Base-by-base conservation (phyloP, 495 filamentous ascomycete genomes). In the Neurospora sp. region DNA sequence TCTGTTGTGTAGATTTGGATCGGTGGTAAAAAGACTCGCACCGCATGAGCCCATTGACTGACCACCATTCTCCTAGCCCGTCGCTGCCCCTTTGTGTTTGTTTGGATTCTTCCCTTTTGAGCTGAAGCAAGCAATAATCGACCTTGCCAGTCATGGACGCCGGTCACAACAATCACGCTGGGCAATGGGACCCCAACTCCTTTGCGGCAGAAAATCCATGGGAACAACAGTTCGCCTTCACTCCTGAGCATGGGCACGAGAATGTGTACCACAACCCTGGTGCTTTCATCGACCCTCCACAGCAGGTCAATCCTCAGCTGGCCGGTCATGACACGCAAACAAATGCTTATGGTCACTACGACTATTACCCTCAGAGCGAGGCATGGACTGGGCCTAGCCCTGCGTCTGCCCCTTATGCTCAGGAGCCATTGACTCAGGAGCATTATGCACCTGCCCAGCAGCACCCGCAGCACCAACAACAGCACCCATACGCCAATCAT, bases 151-250 rank as follows among this genome's bases (percentile, higher is more conserved):
- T 37, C 38, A 80, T 80, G 79, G 79, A 80, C 24, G 76, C 77
- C 54, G 54, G 48, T 70, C 78, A 79, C 71, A 72, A 66, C 42
- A 71, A 42, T 39, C 74, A 74, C 59, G 73, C 77, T 34, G 72
- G 72, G 31, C 73, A 74, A 40, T 81, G 79, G 79, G 78, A 78
- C 37, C 69, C 78, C 6, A 78, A 42, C 54, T 71, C 36, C 71
- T 79, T 76, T 71, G 24, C 66, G 39, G 31, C 43, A 19, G 71
- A 75, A 17, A 21, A 31, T 36, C 54, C 71, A 19, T 81, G 79
- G 79, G 77, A 76, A 8, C 79, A 79, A 37, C 78, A 78, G 69
- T 77, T 77, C 15, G 48, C n/a, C 36, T 79, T 79, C 17, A 74
- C 77, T 66, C 70, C 74, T 17, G 54, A 72, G 36, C 48, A 70